A percentile compares a stretch with the other conserved stretches of the same genome.
These are phyloP conservation scores for Phialemonium atrogriseum DNA, from an alignment of 2,329 filamentous ascomycete genomes.

Conservation along the genomic window DNA sequence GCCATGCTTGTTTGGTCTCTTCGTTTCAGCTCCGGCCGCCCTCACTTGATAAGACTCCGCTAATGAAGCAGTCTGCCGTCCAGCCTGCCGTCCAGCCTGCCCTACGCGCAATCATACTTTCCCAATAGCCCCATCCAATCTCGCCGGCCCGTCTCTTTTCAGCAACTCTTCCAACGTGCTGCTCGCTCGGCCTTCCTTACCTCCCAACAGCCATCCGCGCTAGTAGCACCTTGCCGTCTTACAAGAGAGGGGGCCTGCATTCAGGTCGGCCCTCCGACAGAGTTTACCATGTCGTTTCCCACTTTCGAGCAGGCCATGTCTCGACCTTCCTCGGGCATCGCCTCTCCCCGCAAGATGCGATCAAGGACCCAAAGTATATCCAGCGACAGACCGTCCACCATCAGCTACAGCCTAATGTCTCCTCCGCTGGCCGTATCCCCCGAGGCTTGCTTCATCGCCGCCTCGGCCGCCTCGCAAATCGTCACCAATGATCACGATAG, in stretches of 20 bases:
- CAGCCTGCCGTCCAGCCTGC: conserved; percentile 1
- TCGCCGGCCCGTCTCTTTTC: conserved; percentile 1
- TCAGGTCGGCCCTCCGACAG: conserved; percentile 2
- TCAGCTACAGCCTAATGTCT: conserved; percentile 50
- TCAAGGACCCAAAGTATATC: conserved; percentile 58
- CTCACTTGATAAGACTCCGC: conserved; percentile 1
- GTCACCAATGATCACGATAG: conserved; percentile 81
- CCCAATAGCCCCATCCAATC: conserved; percentile 2
- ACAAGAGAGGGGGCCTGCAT: conserved; percentile 1
- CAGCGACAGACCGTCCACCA: conserved; percentile 60
- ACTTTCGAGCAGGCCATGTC: conserved; percentile 16
- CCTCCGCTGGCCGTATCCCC: conserved; percentile 65
- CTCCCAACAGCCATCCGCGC: no score
- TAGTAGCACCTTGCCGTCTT: no score
- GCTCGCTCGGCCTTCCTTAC: no score
- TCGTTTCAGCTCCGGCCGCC: conserved; percentile 2
- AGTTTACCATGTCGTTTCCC: conserved; percentile 5
- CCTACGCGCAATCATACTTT: conserved; percentile 1
- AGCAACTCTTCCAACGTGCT: conserved; percentile 2
- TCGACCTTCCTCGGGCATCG: conserved; percentile 17
- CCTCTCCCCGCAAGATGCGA: conserved; percentile 17
- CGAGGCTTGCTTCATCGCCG: conserved; percentile 77
- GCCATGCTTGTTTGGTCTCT: conserved; percentile 2
- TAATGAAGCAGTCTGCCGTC: conserved; percentile 5
- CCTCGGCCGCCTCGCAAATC: conserved; percentile 81